Evolutionary conservation across 2,329 filamentous ascomycete genomes (phyloP).

Genomic region (Chrysosporium keratinophilum): DNA sequence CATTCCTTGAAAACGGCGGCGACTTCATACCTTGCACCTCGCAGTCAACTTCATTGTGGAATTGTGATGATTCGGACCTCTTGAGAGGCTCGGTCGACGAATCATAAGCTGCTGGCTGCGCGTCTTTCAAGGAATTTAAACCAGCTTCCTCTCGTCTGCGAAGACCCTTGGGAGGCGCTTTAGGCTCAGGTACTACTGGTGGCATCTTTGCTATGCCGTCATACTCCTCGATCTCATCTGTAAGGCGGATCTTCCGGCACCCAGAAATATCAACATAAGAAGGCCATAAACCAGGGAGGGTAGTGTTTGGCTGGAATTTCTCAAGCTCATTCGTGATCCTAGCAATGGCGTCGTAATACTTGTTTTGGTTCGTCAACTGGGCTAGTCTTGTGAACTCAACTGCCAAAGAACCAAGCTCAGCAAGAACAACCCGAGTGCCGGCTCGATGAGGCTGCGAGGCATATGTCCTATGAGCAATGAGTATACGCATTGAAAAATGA

Average conservation of each 20-base stretch:
- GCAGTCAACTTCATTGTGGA: constrained; percentile 25
- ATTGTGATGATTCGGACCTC: constrained; percentile 10
- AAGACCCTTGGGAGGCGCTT: constrained; percentile 2
- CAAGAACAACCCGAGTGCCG: constrained; percentile 21
- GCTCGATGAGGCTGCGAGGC: constrained; percentile 22
- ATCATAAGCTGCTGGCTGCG: constrained; percentile 20
- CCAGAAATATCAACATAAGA: constrained; percentile 62
- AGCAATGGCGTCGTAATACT: constrained; percentile 32
- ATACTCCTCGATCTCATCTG: constrained; percentile 20
- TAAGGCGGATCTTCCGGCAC: constrained; percentile 41
- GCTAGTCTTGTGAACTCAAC: constrained; percentile 35
- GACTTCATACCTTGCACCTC: constrained; percentile 32
- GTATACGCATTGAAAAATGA: constrained; percentile 29
- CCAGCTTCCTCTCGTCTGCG: constrained; percentile 1
- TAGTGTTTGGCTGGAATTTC: constrained; percentile 27
- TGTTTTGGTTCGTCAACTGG: constrained; percentile 30
- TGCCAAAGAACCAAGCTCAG: constrained; percentile 32
- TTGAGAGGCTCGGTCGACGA: constrained; percentile 9
- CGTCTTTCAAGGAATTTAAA: neutral
- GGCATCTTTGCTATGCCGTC: constrained; percentile 17
- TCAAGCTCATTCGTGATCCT: constrained; percentile 30
- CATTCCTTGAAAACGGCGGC: constrained; percentile 24
- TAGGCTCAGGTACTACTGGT: neutral
- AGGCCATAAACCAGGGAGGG: constrained; percentile 34
- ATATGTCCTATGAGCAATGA: constrained; percentile 64